phyloP scores from a whole-genome alignment of 257 asterid species.

The Salvia hispanica region DNA sequence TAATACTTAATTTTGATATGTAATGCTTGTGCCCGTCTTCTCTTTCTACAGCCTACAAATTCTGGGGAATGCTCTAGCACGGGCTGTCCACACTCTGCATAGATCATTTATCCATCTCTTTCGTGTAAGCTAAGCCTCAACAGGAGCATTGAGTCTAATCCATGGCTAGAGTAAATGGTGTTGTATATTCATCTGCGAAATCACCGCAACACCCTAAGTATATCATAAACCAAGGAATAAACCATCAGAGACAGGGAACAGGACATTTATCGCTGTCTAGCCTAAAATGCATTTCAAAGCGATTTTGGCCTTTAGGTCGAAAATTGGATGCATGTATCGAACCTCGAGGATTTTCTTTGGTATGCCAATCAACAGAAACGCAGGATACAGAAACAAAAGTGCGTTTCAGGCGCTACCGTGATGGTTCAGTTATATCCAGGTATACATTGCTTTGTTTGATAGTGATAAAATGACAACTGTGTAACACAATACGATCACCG shows the following conservation, averaged over 20 bases:
- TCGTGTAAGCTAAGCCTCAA: conserved; percentile 18
- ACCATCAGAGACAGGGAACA: conserved; percentile 43
- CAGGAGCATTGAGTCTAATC: conserved; percentile 26
- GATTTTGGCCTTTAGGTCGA: conserved; percentile 53
- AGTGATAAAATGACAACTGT: neutral
- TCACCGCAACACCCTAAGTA: conserved; percentile 69
- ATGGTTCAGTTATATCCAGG: conserved; percentile 60
- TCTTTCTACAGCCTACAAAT: conserved; percentile 26
- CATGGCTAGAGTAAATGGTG: conserved; percentile 72
- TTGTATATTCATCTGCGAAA: conserved; percentile 66
- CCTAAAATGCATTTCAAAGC: conserved; percentile 46
- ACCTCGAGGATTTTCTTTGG: conserved; percentile 51
- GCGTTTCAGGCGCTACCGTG: conserved; percentile 40
- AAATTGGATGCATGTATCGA: conserved; percentile 41
- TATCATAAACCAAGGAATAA: conserved; percentile 44
- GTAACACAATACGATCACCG: conserved; percentile 20
- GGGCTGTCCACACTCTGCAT: conserved; percentile 23
- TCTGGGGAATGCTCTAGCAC: conserved; percentile 30
- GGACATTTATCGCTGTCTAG: conserved; percentile 48
- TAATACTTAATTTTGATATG: conserved; percentile 3
- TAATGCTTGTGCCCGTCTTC: conserved; percentile 4
- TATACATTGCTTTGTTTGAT: conserved; percentile 27
- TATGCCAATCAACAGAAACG: conserved; percentile 64
- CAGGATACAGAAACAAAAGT: conserved; percentile 58
- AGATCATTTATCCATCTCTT: conserved; percentile 33